Evolutionary conservation across 768 basidiomycete genomes (phyloP).

Genomic region (Phylloporus sp.): DNA sequence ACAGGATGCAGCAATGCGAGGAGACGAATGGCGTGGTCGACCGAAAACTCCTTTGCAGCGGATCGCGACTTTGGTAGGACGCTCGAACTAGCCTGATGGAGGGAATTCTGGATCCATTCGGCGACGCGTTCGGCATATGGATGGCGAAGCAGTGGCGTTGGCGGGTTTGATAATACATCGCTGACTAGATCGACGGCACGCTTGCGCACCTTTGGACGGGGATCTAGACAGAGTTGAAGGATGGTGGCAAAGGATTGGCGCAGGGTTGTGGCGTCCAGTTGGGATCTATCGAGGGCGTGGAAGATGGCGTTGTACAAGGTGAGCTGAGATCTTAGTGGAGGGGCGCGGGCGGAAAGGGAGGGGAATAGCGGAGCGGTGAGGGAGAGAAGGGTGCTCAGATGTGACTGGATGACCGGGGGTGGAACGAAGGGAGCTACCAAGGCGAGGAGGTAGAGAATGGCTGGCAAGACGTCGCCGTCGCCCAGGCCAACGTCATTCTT

Average conservation of each 20-base stretch:
- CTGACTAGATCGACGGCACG: constrained; percentile 82
- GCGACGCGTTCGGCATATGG: constrained; percentile 81
- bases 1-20: constrained; percentile 68
- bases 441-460: constrained; percentile 36
- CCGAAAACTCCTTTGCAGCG: constrained; percentile 47
- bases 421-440: constrained; percentile 47
- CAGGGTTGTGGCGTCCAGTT: constrained; percentile 61
- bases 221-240: constrained; percentile 78
- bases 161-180: constrained; percentile 71
- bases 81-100: constrained; percentile 60
- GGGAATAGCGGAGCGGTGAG: constrained; percentile 80
- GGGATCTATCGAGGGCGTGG: constrained; percentile 61
- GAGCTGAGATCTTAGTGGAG: constrained; percentile 82
- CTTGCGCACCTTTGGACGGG: constrained; percentile 90
- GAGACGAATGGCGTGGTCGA: constrained; percentile 73
- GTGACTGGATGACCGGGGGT: constrained; percentile 71
- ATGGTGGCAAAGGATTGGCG: constrained; percentile 84
- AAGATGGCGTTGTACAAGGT: constrained; percentile 69
- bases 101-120: constrained; percentile 67
- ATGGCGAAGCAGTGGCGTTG: constrained; percentile 70
- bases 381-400: constrained; percentile 64
- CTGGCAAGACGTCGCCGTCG: constrained; percentile 48
- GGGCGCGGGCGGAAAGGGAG: constrained; percentile 55
- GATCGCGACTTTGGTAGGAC: constrained; percentile 58
- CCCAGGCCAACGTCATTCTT: constrained; percentile 61